Base-by-base conservation (phyloP, 352 stramenopile genomes). In the Globisporangium orthogonon region DNA sequence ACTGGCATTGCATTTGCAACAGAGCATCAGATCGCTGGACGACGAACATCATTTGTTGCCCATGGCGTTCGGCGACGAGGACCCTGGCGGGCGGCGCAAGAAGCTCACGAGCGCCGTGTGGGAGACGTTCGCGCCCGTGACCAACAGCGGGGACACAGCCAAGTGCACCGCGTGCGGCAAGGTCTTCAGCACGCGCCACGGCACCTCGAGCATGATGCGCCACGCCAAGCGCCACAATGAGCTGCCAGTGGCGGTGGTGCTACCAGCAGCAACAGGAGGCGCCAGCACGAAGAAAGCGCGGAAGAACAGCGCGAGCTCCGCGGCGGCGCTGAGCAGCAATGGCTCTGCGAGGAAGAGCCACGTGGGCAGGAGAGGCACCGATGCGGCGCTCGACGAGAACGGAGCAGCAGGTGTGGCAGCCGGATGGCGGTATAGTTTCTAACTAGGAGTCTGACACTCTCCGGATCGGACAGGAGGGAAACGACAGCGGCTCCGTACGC, bases 101-200 rank as follows among this genome's bases (percentile, higher is more conserved):
- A 91, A 91, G 67, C 76, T 89, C 60, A 91, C 81, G 58, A 89
- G 78, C 60, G 66, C 89, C 60, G 81, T 91, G 41, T 91, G 81
- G 81, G 78, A 91, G 68, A 91, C 78, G 30, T 91, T 91, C 60
- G 87, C 81, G 55, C 81, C 81, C 47, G 70, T 87, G 46, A 82
- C 67, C 31, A 89, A 74, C 64, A 82, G 63, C 43, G 81, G 78
- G 0, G 81, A 91, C 56, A 83, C 81, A 44, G 81, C 81, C 50
- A 87, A 89, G 61, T 91, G 81, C 66, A 82, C 68, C 2, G 65
- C 88, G 6, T 91, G 81, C 67, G 76, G 67, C 60, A 91, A 91
- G 58, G 67, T 89, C 31, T 91, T 91, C 59, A 89, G 78, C 30
- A 89, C 81, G 54, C 67, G 81, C n/a, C 81, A 91, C 55, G 81